Conservation (phyloP, 2,329 filamentous ascomycete species). For the Daldinia eschscholtzii region DNA sequence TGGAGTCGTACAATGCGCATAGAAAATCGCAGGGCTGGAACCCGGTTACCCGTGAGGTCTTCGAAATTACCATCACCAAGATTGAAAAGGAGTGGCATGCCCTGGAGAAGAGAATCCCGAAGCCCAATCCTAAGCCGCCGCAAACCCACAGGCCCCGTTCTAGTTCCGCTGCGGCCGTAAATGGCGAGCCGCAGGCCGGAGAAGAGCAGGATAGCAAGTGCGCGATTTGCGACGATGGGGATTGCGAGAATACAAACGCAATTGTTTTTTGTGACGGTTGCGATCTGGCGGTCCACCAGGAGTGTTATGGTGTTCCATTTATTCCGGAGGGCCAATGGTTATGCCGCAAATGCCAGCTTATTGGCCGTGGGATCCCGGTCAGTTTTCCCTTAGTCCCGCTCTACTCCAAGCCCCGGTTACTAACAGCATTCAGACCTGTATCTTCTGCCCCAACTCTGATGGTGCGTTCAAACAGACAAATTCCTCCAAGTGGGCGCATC, state of each 20-base stretch:
- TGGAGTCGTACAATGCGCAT: conserved; percentile 84
- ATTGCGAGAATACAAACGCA: conserved; percentile 98
- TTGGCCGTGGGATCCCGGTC: conserved; percentile 89
- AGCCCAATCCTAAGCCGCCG: conserved; percentile 94
- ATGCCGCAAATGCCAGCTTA: conserved; percentile 95
- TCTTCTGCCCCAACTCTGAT: conserved; percentile 97
- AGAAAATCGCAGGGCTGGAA: conserved; percentile 81
- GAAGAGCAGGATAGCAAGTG: conserved; percentile 98
- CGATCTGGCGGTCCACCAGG: conserved; percentile 96
- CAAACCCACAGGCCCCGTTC: conserved; percentile 94
- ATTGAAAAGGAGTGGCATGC: conserved; percentile 99
- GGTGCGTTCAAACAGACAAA: conserved; percentile 99
- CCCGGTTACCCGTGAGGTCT: conserved; percentile 89
- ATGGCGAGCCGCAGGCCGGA: conserved; percentile 86
- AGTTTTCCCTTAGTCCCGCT: conserved; percentile 52
- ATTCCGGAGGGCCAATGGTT: conserved; percentile 99
- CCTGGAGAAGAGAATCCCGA: conserved; percentile 94
- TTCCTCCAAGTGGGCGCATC: conserved; percentile 94
- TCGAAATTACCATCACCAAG: conserved; percentile 98
- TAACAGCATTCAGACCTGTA: conserved; percentile 75
- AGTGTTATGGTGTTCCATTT: conserved; percentile 98
- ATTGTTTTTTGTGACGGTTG: conserved; percentile 99
- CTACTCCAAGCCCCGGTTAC: conserved; percentile 17
- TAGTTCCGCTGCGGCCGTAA: conserved; percentile 93
- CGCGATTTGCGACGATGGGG: conserved; percentile 97